Evolutionary conservation across 805 yeast genomes (phyloP), one percentile per base, ranked within the genome.

Genomic region (Dipodascus geniculatus): DNA sequence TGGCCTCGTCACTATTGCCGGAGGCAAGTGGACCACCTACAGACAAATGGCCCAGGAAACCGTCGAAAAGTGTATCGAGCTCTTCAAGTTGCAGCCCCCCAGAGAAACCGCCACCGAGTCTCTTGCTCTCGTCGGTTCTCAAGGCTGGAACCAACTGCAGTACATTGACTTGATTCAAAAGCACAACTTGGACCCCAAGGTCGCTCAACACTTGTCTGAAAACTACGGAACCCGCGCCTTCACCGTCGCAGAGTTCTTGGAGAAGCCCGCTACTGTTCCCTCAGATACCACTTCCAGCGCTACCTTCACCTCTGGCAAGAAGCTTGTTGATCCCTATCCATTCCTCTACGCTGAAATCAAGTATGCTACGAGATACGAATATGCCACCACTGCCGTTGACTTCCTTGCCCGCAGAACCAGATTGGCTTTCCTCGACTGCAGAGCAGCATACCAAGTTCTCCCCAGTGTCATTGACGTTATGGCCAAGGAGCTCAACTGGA

Each of bases 21-120:
- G 97, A 64, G 98, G 98, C 68, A 90, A 90, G 73, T 90, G 98
- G 98, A 90, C 98, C 53, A 90, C 98, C 38, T 91, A 90, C 75
- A 80, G 97, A 74, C 95, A 88, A 74, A 90, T 90, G 97, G 96
- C 97, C 22, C 83, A 90, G 72, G 96, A 91, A 73, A 87, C 96
- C 48, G 82, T 90, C 49, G 83, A 87, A 68, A 80, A 80, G 60
- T 81, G 85, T 53, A 75, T 87, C 50, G 74, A 79, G 64, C 60
- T 66, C 58, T 71, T 76, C 54, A 58, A 66, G 42, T 74, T 73
- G 50, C 67, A 68, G 55, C 73, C 76, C 23, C 62, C 44, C 47
- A 54, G 48, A 50, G 62, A 57, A 22, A 52, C 61, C 52, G 76
- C 79, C 28, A 81, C 85, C 66, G 64, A 62, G 65, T 57, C 59